phyloP scores from a whole-genome alignment of 768 basidiomycete genomes.

The Daedaleopsis sinensis region DNA sequence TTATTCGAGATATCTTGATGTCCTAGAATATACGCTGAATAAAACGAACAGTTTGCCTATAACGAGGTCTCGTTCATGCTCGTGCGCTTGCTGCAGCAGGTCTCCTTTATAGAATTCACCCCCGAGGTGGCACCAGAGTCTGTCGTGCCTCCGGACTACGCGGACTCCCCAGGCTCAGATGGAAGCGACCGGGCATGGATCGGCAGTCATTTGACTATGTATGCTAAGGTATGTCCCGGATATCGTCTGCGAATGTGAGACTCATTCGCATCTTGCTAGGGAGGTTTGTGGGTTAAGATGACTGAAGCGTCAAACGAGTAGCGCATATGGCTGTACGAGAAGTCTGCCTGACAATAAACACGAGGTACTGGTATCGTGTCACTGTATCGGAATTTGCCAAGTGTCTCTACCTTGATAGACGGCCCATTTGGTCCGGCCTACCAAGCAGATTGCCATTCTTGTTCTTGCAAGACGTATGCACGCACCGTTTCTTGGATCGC shows the following conservation, averaged over 20 bases:
- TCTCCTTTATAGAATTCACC: constrained; percentile 34
- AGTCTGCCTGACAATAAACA: too few relatives aligned
- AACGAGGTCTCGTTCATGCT: constrained; percentile 58
- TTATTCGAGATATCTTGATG: too few relatives aligned
- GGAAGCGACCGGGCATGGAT: constrained; percentile 39
- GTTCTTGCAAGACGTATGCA: too few relatives aligned
- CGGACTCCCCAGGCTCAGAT: constrained; percentile 21
- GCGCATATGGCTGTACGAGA: background rate
- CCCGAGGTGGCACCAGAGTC: constrained; percentile 30
- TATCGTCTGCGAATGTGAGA: background rate
- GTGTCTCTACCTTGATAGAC: too few relatives aligned
- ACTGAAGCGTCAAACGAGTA: constrained; percentile 20
- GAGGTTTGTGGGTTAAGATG: constrained; percentile 52
- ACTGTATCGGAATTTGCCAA: too few relatives aligned
- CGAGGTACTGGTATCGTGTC: too few relatives aligned
- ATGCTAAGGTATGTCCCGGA: constrained; percentile 38
- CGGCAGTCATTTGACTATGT: constrained; percentile 41
- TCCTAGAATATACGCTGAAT: too few relatives aligned
- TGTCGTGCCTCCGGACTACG: constrained; percentile 22
- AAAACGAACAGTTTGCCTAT: constrained; percentile 47
- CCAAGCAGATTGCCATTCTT: too few relatives aligned
- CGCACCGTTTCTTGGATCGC: too few relatives aligned
- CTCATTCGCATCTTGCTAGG: constrained; percentile 29
- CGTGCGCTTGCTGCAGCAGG: constrained; percentile 53
- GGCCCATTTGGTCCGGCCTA: too few relatives aligned